These are phyloP conservation scores for Neospermospora avenae DNA, from an alignment of 2,329 filamentous ascomycete species.

Conservation along the genomic window DNA sequence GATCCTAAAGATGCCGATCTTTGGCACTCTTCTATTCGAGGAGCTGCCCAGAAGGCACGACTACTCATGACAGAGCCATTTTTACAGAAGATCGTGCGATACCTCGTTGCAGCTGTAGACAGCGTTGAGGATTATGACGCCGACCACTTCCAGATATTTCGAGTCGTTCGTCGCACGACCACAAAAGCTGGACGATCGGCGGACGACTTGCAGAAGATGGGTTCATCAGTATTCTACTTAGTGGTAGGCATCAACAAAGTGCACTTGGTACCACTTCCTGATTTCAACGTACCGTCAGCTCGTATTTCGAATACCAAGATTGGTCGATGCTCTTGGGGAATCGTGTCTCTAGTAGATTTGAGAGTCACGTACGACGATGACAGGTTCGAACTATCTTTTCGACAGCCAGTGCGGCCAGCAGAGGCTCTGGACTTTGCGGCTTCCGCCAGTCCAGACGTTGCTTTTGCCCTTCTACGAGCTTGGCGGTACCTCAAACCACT, in stretches of 20 bases:
- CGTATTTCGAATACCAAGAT: constrained; percentile 42
- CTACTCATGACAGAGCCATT: constrained; percentile 50
- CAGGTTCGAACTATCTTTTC: constrained; percentile 63
- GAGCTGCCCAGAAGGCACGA: constrained; percentile 54
- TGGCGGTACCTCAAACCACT: constrained; percentile 63
- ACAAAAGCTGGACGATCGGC: constrained; percentile 54
- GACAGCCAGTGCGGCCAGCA: constrained; percentile 52
- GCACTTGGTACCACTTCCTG: constrained; percentile 64
- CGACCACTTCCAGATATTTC: constrained; percentile 64
- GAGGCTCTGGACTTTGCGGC: constrained; percentile 61
- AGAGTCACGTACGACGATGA: constrained; percentile 61
- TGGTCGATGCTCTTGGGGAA: constrained; percentile 51
- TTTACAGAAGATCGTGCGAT: constrained; percentile 57
- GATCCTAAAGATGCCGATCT: constrained; percentile 62
- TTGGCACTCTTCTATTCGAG: constrained; percentile 62
- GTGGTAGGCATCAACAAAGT: constrained; percentile 67
- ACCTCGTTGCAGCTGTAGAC: constrained; percentile 60
- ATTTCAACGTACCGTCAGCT: constrained; percentile 49
- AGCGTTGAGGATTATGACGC: constrained; percentile 67
- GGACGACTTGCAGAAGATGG: constrained; percentile 63
- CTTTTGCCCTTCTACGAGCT: constrained; percentile 56
- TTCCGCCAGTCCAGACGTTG: constrained; percentile 61
- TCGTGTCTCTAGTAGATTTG: constrained; percentile 59
- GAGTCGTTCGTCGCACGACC: constrained; percentile 59
- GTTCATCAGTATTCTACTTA: constrained; percentile 64